A percentile compares a stretch with the other conserved stretches of the same genome.
phyloP scores from a whole-genome alignment of 306 rosid species.

The Astragalus membranaceus region DNA sequence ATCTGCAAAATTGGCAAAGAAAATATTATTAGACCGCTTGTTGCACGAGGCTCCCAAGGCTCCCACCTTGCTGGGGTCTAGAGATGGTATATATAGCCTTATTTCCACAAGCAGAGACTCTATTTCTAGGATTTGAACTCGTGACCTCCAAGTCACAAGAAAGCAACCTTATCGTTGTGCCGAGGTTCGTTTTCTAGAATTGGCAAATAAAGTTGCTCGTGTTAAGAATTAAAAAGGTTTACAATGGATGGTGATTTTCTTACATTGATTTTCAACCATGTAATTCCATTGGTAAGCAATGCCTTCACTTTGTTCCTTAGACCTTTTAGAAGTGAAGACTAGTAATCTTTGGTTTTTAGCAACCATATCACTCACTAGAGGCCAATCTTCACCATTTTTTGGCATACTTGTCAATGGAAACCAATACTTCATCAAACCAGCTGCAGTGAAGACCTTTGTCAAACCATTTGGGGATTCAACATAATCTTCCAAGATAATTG shows the following conservation, averaged over 20 bases:
- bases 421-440: constrained; percentile 78
- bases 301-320: constrained; percentile 74
- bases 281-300: constrained; percentile 88
- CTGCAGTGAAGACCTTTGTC: constrained; percentile 57
- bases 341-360: constrained; percentile 69
- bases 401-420: constrained; percentile 80
- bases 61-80: no score
- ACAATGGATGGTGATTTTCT: constrained; percentile 8
- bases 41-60: no score
- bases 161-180: no score
- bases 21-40: no score
- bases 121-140: no score
- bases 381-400: constrained; percentile 67
- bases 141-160: no score
- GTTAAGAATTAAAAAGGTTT: neutral
- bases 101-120: no score
- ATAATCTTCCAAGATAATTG: constrained; percentile 83
- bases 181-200: neutral
- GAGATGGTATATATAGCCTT: no score
- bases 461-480: constrained; percentile 70
- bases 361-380: constrained; percentile 73
- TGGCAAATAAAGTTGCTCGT: neutral
- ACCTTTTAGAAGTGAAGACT: constrained; percentile 56
- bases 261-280: constrained; percentile 92
- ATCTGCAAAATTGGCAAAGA: constrained; percentile 38